Percentiles rank a stretch among this genome's conserved stretches.
phyloP scores from a whole-genome alignment of 108 stramenopile species.

The Schizochytrium sp. region DNA sequence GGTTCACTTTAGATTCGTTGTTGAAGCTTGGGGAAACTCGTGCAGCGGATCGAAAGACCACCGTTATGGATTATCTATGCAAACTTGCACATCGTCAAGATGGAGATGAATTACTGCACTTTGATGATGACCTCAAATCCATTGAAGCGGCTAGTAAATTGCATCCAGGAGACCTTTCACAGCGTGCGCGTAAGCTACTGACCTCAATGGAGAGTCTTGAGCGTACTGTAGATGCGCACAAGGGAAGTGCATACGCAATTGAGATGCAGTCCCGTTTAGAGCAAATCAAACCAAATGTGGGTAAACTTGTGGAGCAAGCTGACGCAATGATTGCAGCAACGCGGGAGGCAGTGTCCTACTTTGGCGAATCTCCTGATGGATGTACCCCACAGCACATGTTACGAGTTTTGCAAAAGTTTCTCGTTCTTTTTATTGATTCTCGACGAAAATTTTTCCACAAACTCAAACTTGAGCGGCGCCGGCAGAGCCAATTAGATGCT shows the following conservation, averaged over 20 bases:
- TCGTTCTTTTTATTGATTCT: not conserved
- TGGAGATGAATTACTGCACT: not conserved
- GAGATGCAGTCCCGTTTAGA: not conserved
- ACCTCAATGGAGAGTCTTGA: not conserved
- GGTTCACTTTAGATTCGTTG: constrained; percentile 74
- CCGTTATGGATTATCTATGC: constrained; percentile 73
- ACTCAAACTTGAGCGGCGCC: constrained; percentile 4
- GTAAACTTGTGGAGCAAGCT: not conserved
- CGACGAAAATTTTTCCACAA: constrained; percentile 34
- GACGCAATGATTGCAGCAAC: constrained; percentile 28
- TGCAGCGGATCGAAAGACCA: constrained; percentile 73
- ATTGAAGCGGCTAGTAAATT: constrained; percentile 45
- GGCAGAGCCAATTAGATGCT: not conserved
- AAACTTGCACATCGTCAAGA: constrained; percentile 69
- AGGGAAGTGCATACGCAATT: not conserved
- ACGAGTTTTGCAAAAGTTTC: not conserved
- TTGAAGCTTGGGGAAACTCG: constrained; percentile 72
- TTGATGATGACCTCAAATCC: constrained; percentile 5
- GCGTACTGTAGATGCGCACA: not conserved
- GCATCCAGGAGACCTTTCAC: not conserved
- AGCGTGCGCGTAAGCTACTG: not conserved
- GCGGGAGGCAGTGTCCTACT: constrained; percentile 3
- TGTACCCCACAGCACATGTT: constrained; percentile 19
- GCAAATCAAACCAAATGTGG: not conserved
- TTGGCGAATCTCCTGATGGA: not conserved